These are phyloP conservation scores for Gyrodon lividus DNA, from an alignment of 768 basidiomycete species.

Conservation along the genomic window DNA sequence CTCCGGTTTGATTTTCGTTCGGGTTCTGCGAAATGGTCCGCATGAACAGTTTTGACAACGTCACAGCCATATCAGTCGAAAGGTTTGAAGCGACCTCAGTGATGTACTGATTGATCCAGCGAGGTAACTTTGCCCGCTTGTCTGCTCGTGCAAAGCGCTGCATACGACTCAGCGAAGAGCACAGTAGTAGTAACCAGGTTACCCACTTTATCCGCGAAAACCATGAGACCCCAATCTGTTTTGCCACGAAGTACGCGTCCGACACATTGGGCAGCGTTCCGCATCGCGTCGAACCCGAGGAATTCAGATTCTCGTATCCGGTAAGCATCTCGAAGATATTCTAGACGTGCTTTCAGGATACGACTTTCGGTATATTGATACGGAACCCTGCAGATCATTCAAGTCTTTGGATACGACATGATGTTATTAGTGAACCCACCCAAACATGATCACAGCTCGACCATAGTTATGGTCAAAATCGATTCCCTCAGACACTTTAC, in stretches of 20 bases:
- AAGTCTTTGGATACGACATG: neutral
- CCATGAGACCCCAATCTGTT: constrained; percentile 99
- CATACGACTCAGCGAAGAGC: constrained; percentile 1
- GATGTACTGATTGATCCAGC: constrained; percentile 99
- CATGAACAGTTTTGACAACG: constrained; percentile 94
- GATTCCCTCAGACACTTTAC: constrained; percentile 99
- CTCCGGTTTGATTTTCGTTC: constrained; percentile 92
- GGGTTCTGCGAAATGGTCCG: constrained; percentile 98
- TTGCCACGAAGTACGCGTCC: constrained; percentile 97
- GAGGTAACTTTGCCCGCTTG: constrained; percentile 92
- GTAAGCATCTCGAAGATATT: constrained; percentile 97
- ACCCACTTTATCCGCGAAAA: constrained; percentile 94
- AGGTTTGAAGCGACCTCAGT: constrained; percentile 97
- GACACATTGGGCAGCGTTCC: constrained; percentile 98
- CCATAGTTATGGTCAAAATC: constrained; percentile 99
- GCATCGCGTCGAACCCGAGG: constrained; percentile 98
- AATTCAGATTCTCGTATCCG: constrained; percentile 98
- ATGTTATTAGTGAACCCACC: constrained; percentile 47
- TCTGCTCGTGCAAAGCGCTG: constrained; percentile 91
- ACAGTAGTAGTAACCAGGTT: neutral
- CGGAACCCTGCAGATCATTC: constrained; percentile 59
- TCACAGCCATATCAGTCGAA: constrained; percentile 97
- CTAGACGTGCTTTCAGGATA: constrained; percentile 93
- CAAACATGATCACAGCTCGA: constrained; percentile 99
- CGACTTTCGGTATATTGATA: constrained; percentile 99